These are phyloP conservation scores for Rhododendron vialii DNA, from an alignment of 148 eudicot species.

Conservation along the genomic window DNA sequence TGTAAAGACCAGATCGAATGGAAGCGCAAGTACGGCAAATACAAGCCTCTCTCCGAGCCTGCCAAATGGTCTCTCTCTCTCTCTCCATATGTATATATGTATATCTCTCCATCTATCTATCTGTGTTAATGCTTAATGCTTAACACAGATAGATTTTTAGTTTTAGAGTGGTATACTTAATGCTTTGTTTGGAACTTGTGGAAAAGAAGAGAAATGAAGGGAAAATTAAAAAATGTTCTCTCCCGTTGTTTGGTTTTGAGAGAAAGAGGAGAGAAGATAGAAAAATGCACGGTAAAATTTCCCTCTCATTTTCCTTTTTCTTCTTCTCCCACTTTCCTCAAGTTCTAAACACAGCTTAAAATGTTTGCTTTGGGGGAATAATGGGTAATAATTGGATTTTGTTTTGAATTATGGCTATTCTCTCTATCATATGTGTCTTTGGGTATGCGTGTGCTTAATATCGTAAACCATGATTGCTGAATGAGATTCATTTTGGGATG, in stretches of 20 bases:
- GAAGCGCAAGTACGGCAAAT: constrained; percentile 97
- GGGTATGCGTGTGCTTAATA: neutral
- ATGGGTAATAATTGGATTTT: neutral
- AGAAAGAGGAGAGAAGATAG: no score
- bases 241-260: no score
- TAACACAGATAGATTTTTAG: neutral
- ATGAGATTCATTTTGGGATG: neutral
- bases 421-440: neutral
- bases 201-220: no score
- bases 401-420: neutral
- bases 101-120: neutral
- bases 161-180: neutral
- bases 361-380: neutral
- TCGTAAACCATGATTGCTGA: neutral
- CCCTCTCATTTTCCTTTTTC: no score
- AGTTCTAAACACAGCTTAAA: neutral
- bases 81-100: neutral
- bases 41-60: constrained; percentile 74
- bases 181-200: no score
- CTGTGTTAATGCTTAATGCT: neutral
- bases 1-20: constrained; percentile 95
- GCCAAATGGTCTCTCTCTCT: constrained; percentile 64
- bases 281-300: no score
- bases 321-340: no score
- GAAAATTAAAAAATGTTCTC: no score